Percentiles rank a stretch among this genome's conserved stretches.
Evolutionary conservation across 139 green algal species (phyloP).

Genomic region (Chlorella sorokiniana): DNA sequence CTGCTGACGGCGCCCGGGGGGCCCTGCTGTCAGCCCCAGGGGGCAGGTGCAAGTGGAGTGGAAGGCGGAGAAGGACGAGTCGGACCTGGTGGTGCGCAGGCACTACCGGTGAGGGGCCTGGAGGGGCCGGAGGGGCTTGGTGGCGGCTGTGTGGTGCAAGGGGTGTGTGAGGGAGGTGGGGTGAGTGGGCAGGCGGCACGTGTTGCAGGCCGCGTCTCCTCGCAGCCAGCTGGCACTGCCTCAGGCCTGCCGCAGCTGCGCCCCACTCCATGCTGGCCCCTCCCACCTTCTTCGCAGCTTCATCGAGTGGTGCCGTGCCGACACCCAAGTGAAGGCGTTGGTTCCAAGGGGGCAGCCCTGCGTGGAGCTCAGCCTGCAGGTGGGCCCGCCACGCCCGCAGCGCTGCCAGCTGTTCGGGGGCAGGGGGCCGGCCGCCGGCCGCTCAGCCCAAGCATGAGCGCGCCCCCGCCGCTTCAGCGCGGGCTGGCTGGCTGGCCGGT

Average conservation of each 20-base stretch:
- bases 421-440: no score
- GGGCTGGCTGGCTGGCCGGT: no score
- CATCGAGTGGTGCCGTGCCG: slow-evolving; percentile 30
- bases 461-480: no score
- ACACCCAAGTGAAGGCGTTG: slow-evolving; percentile 32
- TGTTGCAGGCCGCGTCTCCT: no score
- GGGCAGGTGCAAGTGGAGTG: slow-evolving; percentile 29
- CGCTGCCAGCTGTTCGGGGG: no score
- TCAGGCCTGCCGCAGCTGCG: background rate
- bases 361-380: slow-evolving; percentile 48
- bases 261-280: background rate
- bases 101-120: slow-evolving; percentile 21
- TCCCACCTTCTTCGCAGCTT: slow-evolving; percentile 9
- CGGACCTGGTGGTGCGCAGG: slow-evolving; percentile 44
- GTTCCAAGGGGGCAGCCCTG: slow-evolving; percentile 60
- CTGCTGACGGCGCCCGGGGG: background rate
- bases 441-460: no score
- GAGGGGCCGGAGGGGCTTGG: background rate
- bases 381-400: background rate
- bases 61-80: slow-evolving; percentile 5
- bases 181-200: no score
- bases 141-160: background rate
- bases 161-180: background rate
- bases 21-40: background rate
- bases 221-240: background rate